Percentiles rank a stretch among this genome's conserved stretches.
phyloP scores from a whole-genome alignment of 495 filamentous ascomycete species.

The Penicillium cinerascens region DNA sequence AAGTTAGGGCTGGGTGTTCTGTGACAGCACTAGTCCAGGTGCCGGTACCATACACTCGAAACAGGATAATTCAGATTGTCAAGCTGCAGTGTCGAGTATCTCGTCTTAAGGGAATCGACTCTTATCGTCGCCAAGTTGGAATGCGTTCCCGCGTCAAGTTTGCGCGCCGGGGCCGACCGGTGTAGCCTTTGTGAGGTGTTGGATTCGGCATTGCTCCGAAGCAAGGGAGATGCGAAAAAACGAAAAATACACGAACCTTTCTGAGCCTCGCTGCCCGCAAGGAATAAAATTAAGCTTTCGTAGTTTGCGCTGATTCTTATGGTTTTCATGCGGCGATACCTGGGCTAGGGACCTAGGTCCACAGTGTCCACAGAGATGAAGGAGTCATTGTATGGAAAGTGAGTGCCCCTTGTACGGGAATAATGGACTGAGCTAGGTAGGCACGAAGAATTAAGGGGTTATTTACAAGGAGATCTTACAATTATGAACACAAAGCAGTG shows the following conservation, averaged over 20 bases:
- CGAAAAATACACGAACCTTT: conserved; percentile 7
- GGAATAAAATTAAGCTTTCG: not conserved
- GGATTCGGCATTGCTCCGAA: conserved; percentile 22
- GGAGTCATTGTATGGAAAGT: not conserved
- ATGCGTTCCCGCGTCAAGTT: conserved; percentile 5
- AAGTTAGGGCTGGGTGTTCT: too few species aligned
- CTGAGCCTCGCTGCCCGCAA: conserved; percentile 6
- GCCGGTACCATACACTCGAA: too few species aligned
- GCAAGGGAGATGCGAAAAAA: conserved; percentile 21
- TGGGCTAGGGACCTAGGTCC: not conserved
- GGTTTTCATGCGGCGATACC: not conserved
- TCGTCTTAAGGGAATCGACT: not conserved
- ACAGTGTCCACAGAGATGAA: not conserved
- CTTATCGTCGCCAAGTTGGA: not conserved
- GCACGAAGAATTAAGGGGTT: not conserved
- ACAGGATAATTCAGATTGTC: too few species aligned
- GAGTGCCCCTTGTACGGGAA: not conserved
- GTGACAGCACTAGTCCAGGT: too few species aligned
- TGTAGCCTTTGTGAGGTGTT: conserved; percentile 10
- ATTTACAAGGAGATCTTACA: not conserved
- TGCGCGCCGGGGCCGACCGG: not conserved
- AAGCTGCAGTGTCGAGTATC: too few species aligned
- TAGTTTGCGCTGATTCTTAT: not conserved
- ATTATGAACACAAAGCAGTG: too few species aligned
- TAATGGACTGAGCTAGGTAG: not conserved